These are phyloP conservation scores for Bruguiera gymnorhiza DNA, from an alignment of 345 rosid species.

Conservation along the genomic window DNA sequence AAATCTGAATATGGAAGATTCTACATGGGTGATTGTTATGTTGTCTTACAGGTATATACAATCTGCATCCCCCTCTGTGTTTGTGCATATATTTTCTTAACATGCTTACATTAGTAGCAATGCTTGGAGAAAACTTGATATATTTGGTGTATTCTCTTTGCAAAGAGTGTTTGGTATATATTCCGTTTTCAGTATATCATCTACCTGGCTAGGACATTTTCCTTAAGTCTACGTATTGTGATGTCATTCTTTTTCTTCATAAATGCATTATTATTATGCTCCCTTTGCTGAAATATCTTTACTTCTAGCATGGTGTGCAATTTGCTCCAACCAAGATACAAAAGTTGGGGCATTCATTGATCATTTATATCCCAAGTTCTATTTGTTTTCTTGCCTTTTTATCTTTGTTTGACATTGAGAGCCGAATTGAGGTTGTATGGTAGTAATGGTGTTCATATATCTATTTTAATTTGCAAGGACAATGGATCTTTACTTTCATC, in stretches of 20 bases:
- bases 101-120: background rate
- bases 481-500: constrained; percentile 2
- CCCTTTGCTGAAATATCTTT: too few species aligned
- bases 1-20: constrained; percentile 93
- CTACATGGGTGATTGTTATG: constrained; percentile 92
- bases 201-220: too few species aligned
- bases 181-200: too few species aligned
- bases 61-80: background rate
- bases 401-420: background rate
- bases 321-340: background rate
- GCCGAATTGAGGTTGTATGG: background rate
- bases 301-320: background rate
- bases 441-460: background rate
- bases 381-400: background rate
- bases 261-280: too few species aligned
- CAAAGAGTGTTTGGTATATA: too few species aligned
- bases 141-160: too few species aligned
- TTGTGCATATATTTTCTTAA: background rate
- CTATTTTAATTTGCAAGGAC: background rate
- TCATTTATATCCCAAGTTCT: background rate
- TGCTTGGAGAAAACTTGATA: background rate
- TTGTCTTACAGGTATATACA: constrained; percentile 76
- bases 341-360: background rate
- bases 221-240: too few species aligned
- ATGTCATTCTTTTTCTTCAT: too few species aligned